Base-by-base conservation (phyloP, 768 basidiomycete genomes). In the Termitomyces sp. region DNA sequence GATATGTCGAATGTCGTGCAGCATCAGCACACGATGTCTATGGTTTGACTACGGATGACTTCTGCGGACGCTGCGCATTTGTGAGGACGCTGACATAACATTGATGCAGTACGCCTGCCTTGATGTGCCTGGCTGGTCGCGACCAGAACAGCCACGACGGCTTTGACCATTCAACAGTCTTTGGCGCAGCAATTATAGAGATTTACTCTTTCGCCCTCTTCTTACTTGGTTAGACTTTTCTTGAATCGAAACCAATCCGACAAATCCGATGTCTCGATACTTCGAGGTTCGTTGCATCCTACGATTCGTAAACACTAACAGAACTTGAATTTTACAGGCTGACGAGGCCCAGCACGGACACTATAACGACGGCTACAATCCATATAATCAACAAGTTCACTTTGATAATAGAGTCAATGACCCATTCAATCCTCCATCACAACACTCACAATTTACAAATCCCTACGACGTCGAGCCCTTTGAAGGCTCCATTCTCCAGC, bases 291-390 rank as follows among this genome's bases (percentile, higher is more conserved):
- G 47, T 29, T 10, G 9, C 43, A 8, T 4, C 14, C 15, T 15
- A 14, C 5, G 12, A 12, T 14, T 40, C 12, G 12, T 12, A 14
- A 40, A 40, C 15, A 40, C 38, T 42, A 42, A 42, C 40, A 6
- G 15, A 40, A 5, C 1, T 25, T 25, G 15, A 6, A 15, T 45
- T n/a, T 45, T n/a, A 4, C 43, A 56, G 85, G 81, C 84, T 4
- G 86, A 90, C 71, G 86, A 89, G 71, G 83, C 78, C 14, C 87
- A 87, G 64, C 79, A 75, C 17, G 73, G 82, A 34, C 82, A 81
- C 59, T 88, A 89, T 72, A 87, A 88, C 67, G 88, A 91, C 61
- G 86, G 87, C 0, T 86, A 86, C 71, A 77, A 75, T 62, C 79
- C 83, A 8, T 84, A 87, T 63, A 69, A 73, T 61, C 81, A 81